Conservation (phyloP, 257 asterid species). For the Ocimum tenuiflorum region DNA sequence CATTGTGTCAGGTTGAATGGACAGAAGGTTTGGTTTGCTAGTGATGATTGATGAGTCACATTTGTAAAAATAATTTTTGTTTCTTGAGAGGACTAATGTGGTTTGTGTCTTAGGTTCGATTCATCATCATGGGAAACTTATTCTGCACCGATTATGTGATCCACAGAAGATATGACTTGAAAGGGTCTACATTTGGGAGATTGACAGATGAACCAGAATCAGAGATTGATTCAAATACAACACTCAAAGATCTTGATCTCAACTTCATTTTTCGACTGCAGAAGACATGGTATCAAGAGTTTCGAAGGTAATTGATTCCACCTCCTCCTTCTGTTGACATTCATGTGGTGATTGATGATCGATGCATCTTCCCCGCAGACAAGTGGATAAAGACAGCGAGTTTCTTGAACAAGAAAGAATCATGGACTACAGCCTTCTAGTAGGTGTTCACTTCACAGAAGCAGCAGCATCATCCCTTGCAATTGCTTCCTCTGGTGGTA, state of each 20-base stretch:
- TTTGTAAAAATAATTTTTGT: background rate
- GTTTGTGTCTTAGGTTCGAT: conserved; percentile 50
- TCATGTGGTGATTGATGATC: background rate
- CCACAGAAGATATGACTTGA: conserved; percentile 72
- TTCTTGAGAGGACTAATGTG: conserved; percentile 6
- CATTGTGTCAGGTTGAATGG: conserved; percentile 64
- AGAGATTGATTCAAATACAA: conserved; percentile 77
- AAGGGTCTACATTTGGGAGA: conserved; percentile 93
- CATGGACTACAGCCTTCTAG: conserved; percentile 75
- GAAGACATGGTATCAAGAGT: conserved; percentile 83
- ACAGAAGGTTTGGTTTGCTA: conserved; percentile 50
- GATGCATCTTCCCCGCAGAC: conserved; percentile 32
- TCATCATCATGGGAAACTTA: conserved; percentile 82
- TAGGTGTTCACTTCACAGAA: conserved; percentile 64
- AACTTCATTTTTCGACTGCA: conserved; percentile 70
- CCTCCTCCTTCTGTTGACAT: background rate
- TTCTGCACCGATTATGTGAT: conserved; percentile 68
- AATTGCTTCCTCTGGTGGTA: conserved; percentile 30
- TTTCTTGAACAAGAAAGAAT: conserved; percentile 68
- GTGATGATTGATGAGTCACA: background rate
- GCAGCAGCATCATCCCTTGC: conserved; percentile 21
- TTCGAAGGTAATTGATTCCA: conserved; percentile 42
- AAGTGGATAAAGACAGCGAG: conserved; percentile 70
- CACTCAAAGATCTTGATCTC: conserved; percentile 90
- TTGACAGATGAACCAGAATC: conserved; percentile 81